Base-by-base conservation (phyloP, 2,329 filamentous ascomycete species). In the Xylariaceae sp. region DNA sequence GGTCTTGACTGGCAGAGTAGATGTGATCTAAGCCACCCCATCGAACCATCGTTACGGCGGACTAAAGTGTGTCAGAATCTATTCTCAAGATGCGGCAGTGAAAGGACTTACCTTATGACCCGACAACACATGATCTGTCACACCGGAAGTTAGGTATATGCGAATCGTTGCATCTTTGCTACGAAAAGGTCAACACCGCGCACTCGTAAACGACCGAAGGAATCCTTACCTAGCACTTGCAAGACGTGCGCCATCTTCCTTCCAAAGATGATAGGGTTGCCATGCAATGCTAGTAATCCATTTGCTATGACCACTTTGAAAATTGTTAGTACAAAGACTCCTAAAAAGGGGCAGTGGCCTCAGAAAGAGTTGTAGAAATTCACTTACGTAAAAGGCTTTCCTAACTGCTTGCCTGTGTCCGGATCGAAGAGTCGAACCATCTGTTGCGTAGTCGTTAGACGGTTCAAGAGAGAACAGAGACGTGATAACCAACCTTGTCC, bases 1-100 rank as follows among this genome's bases (percentile, higher is more conserved):
- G 0, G 88, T 93, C 78, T 95, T 95, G 77, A 97, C 93, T 72
- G 96, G 92, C 39, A 6, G 89, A 91, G 76, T 94, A 96, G 64
- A 96, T 87, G 60, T 84, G 78, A 2, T 92, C 91, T 1, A 86
- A 88, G n/a, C 93, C 93, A 59, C 94, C 94, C 94, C 94, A 99
- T 67, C 88, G 87, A 2, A 97, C 91, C 72, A 92, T 97, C 51
- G 89, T 92, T 13, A 97, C 90, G 52, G 86, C 90, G 50, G 87
- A 87, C 76, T 92, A 9, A 10, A n/a, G n/a, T 17, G 2, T 3
- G 55, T 64, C 11, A 64, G 52, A 58, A 58, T 52, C 8, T 47
- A 7, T 49, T 17, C 17, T 51, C 4, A 3, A 13, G 1, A 47
- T 47, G 48, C 2, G n/a, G 17, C 6, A 6, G 2, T 42, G n/a